These are phyloP conservation scores for Trichosphaerium sp. DNA, from an alignment of 78 protist genomes.

Conservation along the genomic window DNA sequence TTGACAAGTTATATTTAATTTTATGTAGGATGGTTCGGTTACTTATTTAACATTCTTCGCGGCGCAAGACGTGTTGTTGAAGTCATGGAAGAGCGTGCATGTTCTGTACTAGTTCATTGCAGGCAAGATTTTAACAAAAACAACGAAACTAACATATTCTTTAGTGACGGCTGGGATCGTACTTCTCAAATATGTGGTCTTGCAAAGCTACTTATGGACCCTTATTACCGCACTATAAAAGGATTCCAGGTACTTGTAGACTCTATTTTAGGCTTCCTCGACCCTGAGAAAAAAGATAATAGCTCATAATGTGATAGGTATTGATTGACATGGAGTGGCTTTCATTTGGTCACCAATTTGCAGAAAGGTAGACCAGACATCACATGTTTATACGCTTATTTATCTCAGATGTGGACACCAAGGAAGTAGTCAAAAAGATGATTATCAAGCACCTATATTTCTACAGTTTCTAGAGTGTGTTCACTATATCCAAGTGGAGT, in stretches of 20 bases:
- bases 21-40: too few relatives aligned
- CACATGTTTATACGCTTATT: too few relatives aligned
- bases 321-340: slow-evolving; percentile 90
- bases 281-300: too few relatives aligned
- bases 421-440: slow-evolving; percentile 27
- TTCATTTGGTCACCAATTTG: slow-evolving; percentile 78
- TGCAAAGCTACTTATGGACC: slow-evolving; percentile 69
- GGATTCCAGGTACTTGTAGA: slow-evolving; percentile 57
- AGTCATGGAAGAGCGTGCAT: neutral
- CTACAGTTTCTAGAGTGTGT: slow-evolving; percentile 74
- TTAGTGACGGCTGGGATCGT: slow-evolving; percentile 94
- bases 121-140: neutral
- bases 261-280: neutral
- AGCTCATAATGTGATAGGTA: neutral
- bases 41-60: neutral
- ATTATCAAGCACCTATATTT: slow-evolving; percentile 74
- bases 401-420: too few relatives aligned
- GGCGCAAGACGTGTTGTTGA: too few relatives aligned
- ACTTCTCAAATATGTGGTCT: slow-evolving; percentile 69
- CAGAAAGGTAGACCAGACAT: too few relatives aligned
- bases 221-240: slow-evolving; percentile 73
- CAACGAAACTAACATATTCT: slow-evolving; percentile 38
- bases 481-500: slow-evolving; percentile 24
- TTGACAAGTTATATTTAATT: too few relatives aligned
- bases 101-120: neutral